Evolutionary conservation across 2,329 filamentous ascomycete species (phyloP).

Genomic region (Alternaria triticina): DNA sequence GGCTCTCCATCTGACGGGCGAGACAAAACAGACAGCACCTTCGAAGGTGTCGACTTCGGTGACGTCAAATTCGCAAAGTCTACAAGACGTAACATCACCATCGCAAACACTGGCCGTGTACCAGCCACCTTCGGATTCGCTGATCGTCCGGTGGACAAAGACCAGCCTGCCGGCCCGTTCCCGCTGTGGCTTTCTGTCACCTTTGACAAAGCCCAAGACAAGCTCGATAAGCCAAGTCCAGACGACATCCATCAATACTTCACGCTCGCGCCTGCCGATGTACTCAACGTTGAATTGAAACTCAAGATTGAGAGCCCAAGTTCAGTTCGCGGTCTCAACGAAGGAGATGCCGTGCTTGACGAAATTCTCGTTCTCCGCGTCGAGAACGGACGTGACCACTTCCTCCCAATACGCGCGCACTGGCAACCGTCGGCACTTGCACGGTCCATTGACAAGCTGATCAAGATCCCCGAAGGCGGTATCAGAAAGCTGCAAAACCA

Average conservation of each 20-base stretch:
- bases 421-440: conserved; percentile 88
- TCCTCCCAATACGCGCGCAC: conserved; percentile 77
- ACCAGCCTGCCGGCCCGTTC: conserved; percentile 50
- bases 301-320: conserved; percentile 69
- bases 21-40: conserved; percentile 46
- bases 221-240: conserved; percentile 29
- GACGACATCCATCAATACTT: conserved; percentile 57
- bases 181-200: conserved; percentile 74
- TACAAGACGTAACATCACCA: conserved; percentile 72
- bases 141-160: conserved; percentile 66
- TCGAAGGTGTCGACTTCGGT: conserved; percentile 77
- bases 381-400: conserved; percentile 84
- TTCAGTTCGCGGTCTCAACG: conserved; percentile 74
- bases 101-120: conserved; percentile 91
- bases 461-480: conserved; percentile 77
- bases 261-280: conserved; percentile 83
- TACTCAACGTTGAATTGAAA: conserved; percentile 72
- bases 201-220: conserved; percentile 63
- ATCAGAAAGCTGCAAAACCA: conserved; percentile 74
- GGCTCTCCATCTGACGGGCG: conserved; percentile 30
- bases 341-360: conserved; percentile 70
- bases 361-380: conserved; percentile 89
- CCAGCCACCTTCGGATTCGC: conserved; percentile 81
- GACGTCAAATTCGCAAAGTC: conserved; percentile 72
- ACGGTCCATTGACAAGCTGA: conserved; percentile 85